phyloP scores from a whole-genome alignment of 78 protist species.

The Dictyostelium purpureum region DNA sequence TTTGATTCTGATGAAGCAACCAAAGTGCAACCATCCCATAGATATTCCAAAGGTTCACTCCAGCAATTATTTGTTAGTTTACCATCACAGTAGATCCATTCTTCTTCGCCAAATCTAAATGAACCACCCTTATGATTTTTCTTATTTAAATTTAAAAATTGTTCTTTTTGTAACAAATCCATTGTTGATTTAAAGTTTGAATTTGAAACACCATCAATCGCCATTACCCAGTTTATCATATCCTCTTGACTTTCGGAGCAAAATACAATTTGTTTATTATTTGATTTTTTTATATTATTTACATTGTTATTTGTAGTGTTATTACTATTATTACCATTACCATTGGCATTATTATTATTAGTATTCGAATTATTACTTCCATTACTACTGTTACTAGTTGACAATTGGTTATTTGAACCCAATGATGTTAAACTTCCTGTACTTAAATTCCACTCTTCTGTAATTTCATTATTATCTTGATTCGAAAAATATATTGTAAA shows the following conservation, averaged over 20 bases:
- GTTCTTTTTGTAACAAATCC: slow-evolving; percentile 45
- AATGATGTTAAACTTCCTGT: neutral
- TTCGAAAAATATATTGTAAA: slow-evolving; percentile 11
- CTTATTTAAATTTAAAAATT: neutral
- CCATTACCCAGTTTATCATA: slow-evolving; percentile 14
- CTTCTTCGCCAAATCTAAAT: slow-evolving; percentile 50
- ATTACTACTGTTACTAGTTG: neutral
- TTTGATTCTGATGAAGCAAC: neutral
- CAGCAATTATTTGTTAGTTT: slow-evolving; percentile 7
- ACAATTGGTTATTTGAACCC: neutral
- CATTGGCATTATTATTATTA: neutral
- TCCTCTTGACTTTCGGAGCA: slow-evolving; percentile 7
- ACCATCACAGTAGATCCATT: slow-evolving; percentile 69
- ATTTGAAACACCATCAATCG: slow-evolving; percentile 56
- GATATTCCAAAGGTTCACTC: slow-evolving; percentile 32
- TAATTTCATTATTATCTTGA: neutral
- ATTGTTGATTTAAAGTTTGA: slow-evolving; percentile 66
- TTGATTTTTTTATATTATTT: too few species aligned
- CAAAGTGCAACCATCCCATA: slow-evolving; percentile 63
- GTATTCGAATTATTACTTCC: neutral
- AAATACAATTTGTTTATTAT: neutral
- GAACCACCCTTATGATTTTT: slow-evolving; percentile 42
- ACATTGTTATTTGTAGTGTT: neutral
- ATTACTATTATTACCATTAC: neutral
- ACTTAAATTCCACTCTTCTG: neutral